A percentile compares a stretch with the other conserved stretches of the same genome.
phyloP scores from a whole-genome alignment of 768 basidiomycete species.

The Lactifluus subvellereus region DNA sequence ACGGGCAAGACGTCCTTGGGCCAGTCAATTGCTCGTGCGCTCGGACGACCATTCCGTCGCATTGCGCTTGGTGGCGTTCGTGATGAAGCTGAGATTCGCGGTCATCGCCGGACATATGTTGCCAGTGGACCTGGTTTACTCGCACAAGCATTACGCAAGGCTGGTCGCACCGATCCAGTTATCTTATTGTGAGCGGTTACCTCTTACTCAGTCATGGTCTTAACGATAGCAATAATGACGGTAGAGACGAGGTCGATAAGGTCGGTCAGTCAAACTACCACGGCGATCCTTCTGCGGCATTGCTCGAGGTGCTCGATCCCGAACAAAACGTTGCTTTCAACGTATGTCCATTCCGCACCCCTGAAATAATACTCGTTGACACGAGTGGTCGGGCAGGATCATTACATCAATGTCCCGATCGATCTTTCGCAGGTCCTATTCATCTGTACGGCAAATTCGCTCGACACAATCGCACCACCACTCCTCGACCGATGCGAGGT shows the following conservation, averaged over 20 bases:
- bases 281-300: slow-evolving; percentile 85
- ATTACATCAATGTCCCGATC: slow-evolving; percentile 85
- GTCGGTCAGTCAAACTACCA: slow-evolving; percentile 83
- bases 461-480: slow-evolving; percentile 85
- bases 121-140: slow-evolving; percentile 81
- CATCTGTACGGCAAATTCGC: slow-evolving; percentile 87
- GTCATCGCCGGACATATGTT: slow-evolving; percentile 84
- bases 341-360: slow-evolving; percentile 35
- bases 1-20: slow-evolving; percentile 91
- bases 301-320: slow-evolving; percentile 90
- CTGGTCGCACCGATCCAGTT: slow-evolving; percentile 74
- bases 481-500: slow-evolving; percentile 87
- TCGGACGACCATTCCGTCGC: slow-evolving; percentile 83
- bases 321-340: slow-evolving; percentile 87
- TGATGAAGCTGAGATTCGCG: slow-evolving; percentile 84
- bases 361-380: background rate
- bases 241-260: slow-evolving; percentile 88
- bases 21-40: slow-evolving; percentile 77
- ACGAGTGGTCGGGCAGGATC: slow-evolving; percentile 49
- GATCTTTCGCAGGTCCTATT: slow-evolving; percentile 87
- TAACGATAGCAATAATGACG: background rate
- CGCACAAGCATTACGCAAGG: slow-evolving; percentile 81
- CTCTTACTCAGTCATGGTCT: slow-evolving; percentile 1
- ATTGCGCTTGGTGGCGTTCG: slow-evolving; percentile 90
- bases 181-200: slow-evolving; percentile 49